Conservation (phyloP, 805 yeast genomes). For the Lipomyces kockii region DNA sequence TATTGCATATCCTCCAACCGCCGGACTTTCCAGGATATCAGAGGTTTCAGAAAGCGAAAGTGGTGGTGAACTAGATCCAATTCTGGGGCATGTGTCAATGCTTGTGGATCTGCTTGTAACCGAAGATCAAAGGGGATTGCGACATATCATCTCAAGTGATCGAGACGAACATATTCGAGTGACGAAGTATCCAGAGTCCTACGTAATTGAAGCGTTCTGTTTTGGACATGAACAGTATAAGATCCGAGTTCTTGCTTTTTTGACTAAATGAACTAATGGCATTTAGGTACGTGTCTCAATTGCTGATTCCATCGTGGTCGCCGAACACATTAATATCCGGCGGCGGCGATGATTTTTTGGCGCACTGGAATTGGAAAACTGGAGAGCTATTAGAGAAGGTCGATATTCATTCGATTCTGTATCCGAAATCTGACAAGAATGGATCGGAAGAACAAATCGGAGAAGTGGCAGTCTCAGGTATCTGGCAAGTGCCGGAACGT, state of each 20-base stretch:
- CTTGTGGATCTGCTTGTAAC: conserved; percentile 71
- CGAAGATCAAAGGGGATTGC: conserved; percentile 51
- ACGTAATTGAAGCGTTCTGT: conserved; percentile 76
- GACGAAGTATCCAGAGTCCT: conserved; percentile 77
- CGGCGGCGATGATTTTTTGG: conserved; percentile 84
- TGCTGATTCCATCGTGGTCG: conserved; percentile 61
- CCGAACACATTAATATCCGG: conserved; percentile 67
- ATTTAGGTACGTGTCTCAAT: conserved; percentile 56
- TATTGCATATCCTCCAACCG: conserved; percentile 39
- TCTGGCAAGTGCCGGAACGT: conserved; percentile 36
- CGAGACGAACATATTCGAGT: conserved; percentile 95
- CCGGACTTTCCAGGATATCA: conserved; percentile 3
- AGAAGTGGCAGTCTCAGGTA: conserved; percentile 44
- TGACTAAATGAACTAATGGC: background rate
- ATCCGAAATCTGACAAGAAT: conserved; percentile 45
- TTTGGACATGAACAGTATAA: conserved; percentile 82
- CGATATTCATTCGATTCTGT: conserved; percentile 48
- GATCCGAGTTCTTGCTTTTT: conserved; percentile 3
- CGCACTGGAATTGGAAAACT: conserved; percentile 78
- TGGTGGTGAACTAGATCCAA: conserved; percentile 55
- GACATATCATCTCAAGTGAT: conserved; percentile 75
- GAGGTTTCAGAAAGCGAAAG: conserved; percentile 42
- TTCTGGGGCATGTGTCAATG: conserved; percentile 97
- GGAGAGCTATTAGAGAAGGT: conserved; percentile 56
- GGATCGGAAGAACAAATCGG: conserved; percentile 56